Percentiles rank a stretch among this genome's conserved stretches.
These are phyloP conservation scores for Ettlia oleoabundans DNA, from an alignment of 139 green algal genomes.

Conservation along the genomic window DNA sequence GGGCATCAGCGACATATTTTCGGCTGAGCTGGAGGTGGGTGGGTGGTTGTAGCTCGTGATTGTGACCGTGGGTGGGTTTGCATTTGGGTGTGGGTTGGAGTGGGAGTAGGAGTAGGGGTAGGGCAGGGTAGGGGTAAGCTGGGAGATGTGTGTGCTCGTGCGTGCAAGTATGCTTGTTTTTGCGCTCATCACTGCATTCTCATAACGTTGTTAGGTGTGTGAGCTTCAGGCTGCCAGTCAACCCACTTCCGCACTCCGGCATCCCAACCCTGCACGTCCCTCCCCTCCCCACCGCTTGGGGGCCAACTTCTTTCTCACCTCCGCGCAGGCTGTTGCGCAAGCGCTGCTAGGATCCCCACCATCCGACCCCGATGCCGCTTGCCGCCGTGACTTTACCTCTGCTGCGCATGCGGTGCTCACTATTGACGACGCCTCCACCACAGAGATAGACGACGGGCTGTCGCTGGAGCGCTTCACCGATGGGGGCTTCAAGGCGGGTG, in stretches of 20 bases:
- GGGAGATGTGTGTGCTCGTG: no score
- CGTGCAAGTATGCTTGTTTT: no score
- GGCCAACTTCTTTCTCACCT: background rate
- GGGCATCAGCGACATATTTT: slow-evolving; percentile 47
- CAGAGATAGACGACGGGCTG: slow-evolving; percentile 89
- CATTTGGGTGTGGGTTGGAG: background rate
- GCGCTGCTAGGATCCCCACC: slow-evolving; percentile 51
- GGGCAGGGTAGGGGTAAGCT: no score
- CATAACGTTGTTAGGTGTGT: no score
- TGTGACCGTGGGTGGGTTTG: background rate
- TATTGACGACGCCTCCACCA: slow-evolving; percentile 86
- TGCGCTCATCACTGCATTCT: no score
- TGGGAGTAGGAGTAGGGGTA: no score
- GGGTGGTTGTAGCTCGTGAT: no score
- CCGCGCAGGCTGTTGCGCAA: slow-evolving; percentile 46
- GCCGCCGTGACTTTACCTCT: slow-evolving; percentile 65
- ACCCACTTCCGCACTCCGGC: no score
- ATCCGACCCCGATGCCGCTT: slow-evolving; percentile 61
- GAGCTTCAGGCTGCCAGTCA: no score
- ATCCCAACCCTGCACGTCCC: no score
- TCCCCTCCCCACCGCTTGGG: background rate
- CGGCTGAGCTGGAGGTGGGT: slow-evolving; percentile 40
- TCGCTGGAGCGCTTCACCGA: slow-evolving; percentile 61
- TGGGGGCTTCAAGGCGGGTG: slow-evolving; percentile 36
- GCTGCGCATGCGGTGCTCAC: slow-evolving; percentile 63